Evolutionary conservation across 495 filamentous ascomycete genomes (phyloP), one percentile per base, ranked within the genome.

Genomic region (Haplographium delicatum): DNA sequence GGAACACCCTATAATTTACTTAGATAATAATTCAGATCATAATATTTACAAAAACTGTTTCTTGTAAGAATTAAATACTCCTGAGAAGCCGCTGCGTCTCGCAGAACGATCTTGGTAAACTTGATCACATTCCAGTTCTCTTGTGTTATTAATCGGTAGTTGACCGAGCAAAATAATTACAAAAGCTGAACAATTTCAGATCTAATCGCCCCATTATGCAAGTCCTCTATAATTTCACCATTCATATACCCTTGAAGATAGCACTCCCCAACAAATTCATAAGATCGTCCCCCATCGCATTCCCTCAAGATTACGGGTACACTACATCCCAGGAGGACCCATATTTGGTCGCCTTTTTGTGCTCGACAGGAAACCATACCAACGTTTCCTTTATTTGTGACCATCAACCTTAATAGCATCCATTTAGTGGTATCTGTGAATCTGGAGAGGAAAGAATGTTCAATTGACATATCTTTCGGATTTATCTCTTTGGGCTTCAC

Each of bases 201-300:
- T n/a, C n/a, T n/a, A n/a, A n/a, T n/a, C n/a, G n/a, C n/a, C n/a
- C n/a, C n/a, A n/a, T n/a, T n/a, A n/a, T n/a, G n/a, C n/a, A n/a
- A n/a, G n/a, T 46, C 43, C 20, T 28, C 27, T 13, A 10, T 6
- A 42, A 23, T 27, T 45, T 52, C 49, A 35, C 49, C 49, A 16
- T 52, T 27, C 49, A 52, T 52, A 18, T 26, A 44, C 26, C 49
- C 49, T 16, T 35, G 41, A 44, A 45, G 33, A 18, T 44, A 52
- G 15, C 39, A 44, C 25, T 52, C 49, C 31, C 47, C 47, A 22
- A 51, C 34, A 4, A 51, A n/a, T 31, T 37, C 7, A 51, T 16
- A 51, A 9, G n/a, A 8, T 30, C 20, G 23, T 46, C 31, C 20
- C 24, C 24, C 26, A 13, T 35, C 27, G 2, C 18, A 34, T 27